Evolutionary conservation across 345 rosid species (phyloP), one percentile per base, ranked within the genome.

Genomic region (Salix brachista): DNA sequence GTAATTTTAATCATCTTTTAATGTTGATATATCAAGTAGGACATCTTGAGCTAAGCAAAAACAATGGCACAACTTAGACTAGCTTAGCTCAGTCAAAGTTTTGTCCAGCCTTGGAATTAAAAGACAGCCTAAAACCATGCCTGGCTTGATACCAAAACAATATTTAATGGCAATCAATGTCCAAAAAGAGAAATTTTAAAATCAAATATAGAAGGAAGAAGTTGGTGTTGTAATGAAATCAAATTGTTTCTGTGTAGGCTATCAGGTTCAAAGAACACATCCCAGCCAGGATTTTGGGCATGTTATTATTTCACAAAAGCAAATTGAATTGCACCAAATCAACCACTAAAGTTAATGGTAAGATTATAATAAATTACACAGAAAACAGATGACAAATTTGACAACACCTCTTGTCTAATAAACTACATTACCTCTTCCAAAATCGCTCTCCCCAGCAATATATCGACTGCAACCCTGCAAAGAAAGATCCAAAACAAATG

Each of bases 391-490:
- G 18, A 61, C 18, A 72, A 34, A 61, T 58, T 41, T 8, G n/a
- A 74, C 42, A 66, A 12, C 25, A 48, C 18, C 11, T 28, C 41
- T 3, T 52, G 17, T 30, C n/a, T 34, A 60, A 75, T 72, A 36
- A 64, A 37, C 28, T 67, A 75, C 56, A 78, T 76, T 92, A 94
- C 99, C 97, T 77, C 89, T 75, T 73, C 91, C 89, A 80, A 85
- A 87, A 79, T 85, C 85, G 48, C 69, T 83, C 82, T 92, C 94
- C 60, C 84, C 84, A 17, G 79, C 81, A 75, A 82, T 84, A 68
- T 87, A 92, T 68, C 86, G 88, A 85, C 90, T 85, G 84, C 94
- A 96, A 83, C 97, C 97, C 99, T 94, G 91, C 82, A 85, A 42
- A 44, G 50, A 58, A 39, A 74, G 65, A 74, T 71, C 18, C 72